Evolutionary conservation across 2,329 filamentous ascomycete species (phyloP).

Genomic region (Escovopsis weberi): DNA sequence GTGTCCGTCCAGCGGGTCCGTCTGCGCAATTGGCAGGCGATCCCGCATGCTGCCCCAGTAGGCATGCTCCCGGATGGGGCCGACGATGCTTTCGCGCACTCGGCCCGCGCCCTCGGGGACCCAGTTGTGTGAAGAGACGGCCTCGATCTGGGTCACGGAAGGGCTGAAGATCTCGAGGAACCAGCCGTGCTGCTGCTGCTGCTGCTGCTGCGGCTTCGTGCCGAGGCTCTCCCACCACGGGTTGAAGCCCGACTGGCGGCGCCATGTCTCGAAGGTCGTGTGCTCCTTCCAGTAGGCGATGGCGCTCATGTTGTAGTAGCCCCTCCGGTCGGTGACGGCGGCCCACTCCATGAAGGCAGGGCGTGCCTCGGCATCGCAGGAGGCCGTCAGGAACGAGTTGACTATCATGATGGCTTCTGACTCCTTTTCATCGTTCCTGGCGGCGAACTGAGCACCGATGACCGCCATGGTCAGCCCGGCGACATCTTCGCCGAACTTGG

Average conservation of each 20-base stretch:
- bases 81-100: conserved; percentile 22
- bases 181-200: conserved; percentile 18
- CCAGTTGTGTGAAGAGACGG: conserved; percentile 22
- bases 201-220: conserved; percentile 5
- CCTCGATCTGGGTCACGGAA: conserved; percentile 27
- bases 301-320: conserved; percentile 7
- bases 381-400: conserved; percentile 3
- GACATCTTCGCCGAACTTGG: conserved; percentile 7
- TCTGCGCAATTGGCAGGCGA: conserved; percentile 24
- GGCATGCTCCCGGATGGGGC: conserved; percentile 25
- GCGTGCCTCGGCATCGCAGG: not conserved
- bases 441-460: conserved; percentile 7
- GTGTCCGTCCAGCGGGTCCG: conserved; percentile 18
- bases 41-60: conserved; percentile 34
- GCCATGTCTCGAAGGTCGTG: conserved; percentile 4
- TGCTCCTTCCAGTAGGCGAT: conserved; percentile 3
- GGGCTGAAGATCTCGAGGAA: conserved; percentile 29
- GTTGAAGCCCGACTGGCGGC: conserved; percentile 1
- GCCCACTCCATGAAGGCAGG: conserved; percentile 7
- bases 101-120: conserved; percentile 25
- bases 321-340: conserved; percentile 6
- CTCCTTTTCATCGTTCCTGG: not conserved
- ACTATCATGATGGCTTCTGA: conserved; percentile 2
- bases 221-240: conserved; percentile 4
- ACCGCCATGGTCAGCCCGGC: conserved; percentile 8